These are phyloP conservation scores for Sugiyamaella xylanicola DNA, from an alignment of 1,139 yeast species.

Conservation along the genomic window DNA sequence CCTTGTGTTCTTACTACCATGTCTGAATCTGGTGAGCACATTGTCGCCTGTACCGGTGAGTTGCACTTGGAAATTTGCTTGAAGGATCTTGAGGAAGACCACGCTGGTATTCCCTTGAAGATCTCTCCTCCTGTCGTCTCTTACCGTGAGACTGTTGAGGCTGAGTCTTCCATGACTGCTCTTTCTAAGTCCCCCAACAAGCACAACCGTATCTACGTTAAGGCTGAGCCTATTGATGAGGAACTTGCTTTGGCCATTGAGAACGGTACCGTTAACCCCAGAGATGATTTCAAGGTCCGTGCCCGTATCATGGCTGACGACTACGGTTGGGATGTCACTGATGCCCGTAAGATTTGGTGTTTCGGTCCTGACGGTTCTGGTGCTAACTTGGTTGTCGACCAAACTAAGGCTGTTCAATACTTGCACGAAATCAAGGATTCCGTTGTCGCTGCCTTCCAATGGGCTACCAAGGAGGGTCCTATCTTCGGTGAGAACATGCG, in stretches of 20 bases:
- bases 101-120: constrained; percentile 99
- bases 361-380: constrained; percentile 99
- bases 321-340: constrained; percentile 99
- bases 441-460: constrained; percentile 99
- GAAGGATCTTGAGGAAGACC: constrained; percentile 95
- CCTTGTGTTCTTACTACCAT: constrained; percentile 93
- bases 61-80: constrained; percentile 98
- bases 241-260: constrained; percentile 93
- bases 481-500: constrained; percentile 94
- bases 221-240: constrained; percentile 95
- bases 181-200: constrained; percentile 99
- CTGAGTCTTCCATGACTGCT: constrained; percentile 92
- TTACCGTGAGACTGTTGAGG: constrained; percentile 97
- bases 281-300: constrained; percentile 99
- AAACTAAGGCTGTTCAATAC: constrained; percentile 99
- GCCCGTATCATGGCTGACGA: constrained; percentile 99
- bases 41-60: constrained; percentile 99
- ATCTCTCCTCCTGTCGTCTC: constrained; percentile 97
- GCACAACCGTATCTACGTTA: constrained; percentile 99
- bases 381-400: constrained; percentile 98
- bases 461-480: constrained; percentile 99
- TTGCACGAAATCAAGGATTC: constrained; percentile 99
- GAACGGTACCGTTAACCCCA: constrained; percentile 86
- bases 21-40: constrained; percentile 97
- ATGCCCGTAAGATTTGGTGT: constrained; percentile 99